Percentiles rank a stretch among this genome's conserved stretches.
Evolutionary conservation across 345 rosid genomes (phyloP).

Genomic region (Arabis alpina): DNA sequence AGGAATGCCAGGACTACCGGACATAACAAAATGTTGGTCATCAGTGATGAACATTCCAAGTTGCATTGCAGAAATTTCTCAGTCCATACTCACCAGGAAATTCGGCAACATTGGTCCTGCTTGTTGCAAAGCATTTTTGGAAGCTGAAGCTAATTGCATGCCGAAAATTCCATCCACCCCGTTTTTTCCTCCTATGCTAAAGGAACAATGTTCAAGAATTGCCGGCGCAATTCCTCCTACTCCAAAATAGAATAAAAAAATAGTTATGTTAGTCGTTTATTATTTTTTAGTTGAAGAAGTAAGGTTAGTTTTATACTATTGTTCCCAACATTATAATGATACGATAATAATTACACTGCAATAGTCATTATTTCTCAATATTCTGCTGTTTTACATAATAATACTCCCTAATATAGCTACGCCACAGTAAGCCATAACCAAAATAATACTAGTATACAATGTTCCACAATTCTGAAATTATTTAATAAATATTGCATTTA

Average conservation of each 20-base stretch:
- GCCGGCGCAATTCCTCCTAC: background rate
- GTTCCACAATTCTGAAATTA: too few species aligned
- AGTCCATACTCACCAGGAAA: background rate
- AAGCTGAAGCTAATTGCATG: background rate
- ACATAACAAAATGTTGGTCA: slow-evolving; percentile 1
- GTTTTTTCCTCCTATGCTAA: background rate
- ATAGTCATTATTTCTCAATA: too few species aligned
- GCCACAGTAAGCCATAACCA: too few species aligned
- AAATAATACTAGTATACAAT: too few species aligned
- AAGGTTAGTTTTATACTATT: background rate
- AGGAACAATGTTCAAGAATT: background rate
- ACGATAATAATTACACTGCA: too few species aligned
- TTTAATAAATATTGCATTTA: too few species aligned
- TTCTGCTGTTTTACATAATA: too few species aligned
- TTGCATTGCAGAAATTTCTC: slow-evolving; percentile 17
- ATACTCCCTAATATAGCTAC: too few species aligned
- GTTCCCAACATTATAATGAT: background rate
- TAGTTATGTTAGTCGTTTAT: too few species aligned
- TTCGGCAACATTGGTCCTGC: background rate
- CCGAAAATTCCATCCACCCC: background rate
- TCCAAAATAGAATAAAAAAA: background rate
- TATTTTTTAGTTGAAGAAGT: background rate
- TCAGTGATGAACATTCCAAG: background rate
- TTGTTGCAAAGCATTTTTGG: slow-evolving; percentile 20
- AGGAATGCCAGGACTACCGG: background rate